Base-by-base conservation (phyloP, 768 basidiomycete genomes). In the Pulveroboletus sp. region DNA sequence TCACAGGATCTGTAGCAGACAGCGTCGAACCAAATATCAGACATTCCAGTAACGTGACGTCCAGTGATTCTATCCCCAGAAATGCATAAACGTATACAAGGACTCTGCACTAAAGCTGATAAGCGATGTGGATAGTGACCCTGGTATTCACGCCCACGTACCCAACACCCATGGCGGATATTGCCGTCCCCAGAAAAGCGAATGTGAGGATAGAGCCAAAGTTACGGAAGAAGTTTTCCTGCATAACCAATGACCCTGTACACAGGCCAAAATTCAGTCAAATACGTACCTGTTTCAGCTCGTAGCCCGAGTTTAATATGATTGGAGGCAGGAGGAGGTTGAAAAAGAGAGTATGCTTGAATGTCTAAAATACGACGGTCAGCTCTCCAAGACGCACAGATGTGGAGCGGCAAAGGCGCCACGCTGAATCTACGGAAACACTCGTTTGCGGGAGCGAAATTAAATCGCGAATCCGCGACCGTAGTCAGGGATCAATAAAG, bases 211-310 rank as follows among this genome's bases (percentile, higher is more conserved):
- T 99, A 26, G 93, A 94, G 9, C 92, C 94, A 63, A 98, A 98
- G 67, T 97, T 97, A 33, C 93, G 83, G 68, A 99, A 99, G 72
- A 99, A 99, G 75, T 94, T 94, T 71, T 94, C 95, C 89, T 96
- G 69, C 8, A 46, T 28, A 39, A 40, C 35, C 26, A 36, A 42
- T 6, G 36, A 26, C 46, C 51, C 17, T 9, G 40, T 18, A 45
- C 15, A 13, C 18, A 21, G 18, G n/a, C 21, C 15, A 11, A 14
- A 37, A 1, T 45, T 18, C 39, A 6, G 33, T 10, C 2, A 37
- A 13, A 11, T 10, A 61, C 81, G 52, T 49, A 85, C 93, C 77
- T 98, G 94, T 67, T 93, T 95, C 50, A 99, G 82, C 69, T 96
- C 93, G 66, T 96, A 99, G 6, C 96, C 96, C 2, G 93, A 96